A percentile compares a stretch with the other conserved stretches of the same genome.
Evolutionary conservation across 2,329 filamentous ascomycete genomes (phyloP).

Genomic region (Fusarium penzigii): DNA sequence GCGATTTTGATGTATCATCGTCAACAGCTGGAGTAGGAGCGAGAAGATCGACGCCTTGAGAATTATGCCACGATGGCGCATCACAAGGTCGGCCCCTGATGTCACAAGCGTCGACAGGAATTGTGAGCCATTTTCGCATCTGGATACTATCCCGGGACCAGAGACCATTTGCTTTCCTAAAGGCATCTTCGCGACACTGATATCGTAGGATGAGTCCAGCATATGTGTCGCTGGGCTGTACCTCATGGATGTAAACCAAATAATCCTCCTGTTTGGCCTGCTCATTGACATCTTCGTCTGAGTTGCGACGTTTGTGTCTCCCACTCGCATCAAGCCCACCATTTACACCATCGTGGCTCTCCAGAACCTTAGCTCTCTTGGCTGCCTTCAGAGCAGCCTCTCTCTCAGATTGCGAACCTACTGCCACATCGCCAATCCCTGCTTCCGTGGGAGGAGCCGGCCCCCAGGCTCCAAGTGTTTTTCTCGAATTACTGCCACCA

Average conservation of each 20-base stretch:
- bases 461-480: slow-evolving; percentile 44
- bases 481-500: slow-evolving; percentile 14
- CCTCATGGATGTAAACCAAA: slow-evolving; percentile 87
- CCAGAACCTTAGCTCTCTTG: slow-evolving; percentile 59
- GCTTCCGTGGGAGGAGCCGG: slow-evolving; percentile 45
- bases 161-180: slow-evolving; percentile 86
- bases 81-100: slow-evolving; percentile 73
- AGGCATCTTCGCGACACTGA: slow-evolving; percentile 78
- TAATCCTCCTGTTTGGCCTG: slow-evolving; percentile 70
- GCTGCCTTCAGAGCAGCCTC: slow-evolving; percentile 57
- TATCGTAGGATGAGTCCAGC: slow-evolving; percentile 90
- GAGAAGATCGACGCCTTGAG: slow-evolving; percentile 51
- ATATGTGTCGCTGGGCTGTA: slow-evolving; percentile 81
- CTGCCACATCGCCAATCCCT: slow-evolving; percentile 50
- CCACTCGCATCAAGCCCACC: slow-evolving; percentile 57
- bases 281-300: slow-evolving; percentile 56
- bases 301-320: slow-evolving; percentile 66
- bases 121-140: slow-evolving; percentile 73
- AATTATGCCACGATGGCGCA: slow-evolving; percentile 45
- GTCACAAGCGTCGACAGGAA: slow-evolving; percentile 88
- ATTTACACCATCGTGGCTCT: slow-evolving; percentile 62
- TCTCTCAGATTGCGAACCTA: slow-evolving; percentile 54
- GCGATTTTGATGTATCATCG: slow-evolving; percentile 25
- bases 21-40: slow-evolving; percentile 46
- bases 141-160: slow-evolving; percentile 95